Conservation (phyloP, 2,329 filamentous ascomycete species). For the Fonsecaea nubica region DNA sequence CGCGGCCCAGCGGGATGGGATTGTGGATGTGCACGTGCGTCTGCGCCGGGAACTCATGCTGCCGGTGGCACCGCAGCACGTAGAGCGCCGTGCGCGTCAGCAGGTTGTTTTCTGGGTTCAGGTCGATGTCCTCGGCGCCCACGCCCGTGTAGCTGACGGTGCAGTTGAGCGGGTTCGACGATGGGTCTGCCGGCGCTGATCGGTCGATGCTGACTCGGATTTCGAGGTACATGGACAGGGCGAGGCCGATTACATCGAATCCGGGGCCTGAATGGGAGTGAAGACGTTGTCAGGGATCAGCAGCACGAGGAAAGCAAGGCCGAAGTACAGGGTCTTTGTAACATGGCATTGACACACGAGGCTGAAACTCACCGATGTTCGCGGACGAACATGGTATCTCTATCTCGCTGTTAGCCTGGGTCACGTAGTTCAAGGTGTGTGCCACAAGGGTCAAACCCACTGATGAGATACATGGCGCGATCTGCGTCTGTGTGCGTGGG, state of each 20-base stretch:
- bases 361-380: constrained; percentile 72
- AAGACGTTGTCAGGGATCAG: neutral
- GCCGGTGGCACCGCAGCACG: constrained; percentile 88
- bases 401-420: constrained; percentile 14
- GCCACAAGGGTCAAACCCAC: constrained; percentile 22
- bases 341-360: neutral
- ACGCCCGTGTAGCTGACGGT: constrained; percentile 87
- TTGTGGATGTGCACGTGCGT: constrained; percentile 96
- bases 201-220: constrained; percentile 76
- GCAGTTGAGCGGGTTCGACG: constrained; percentile 68
- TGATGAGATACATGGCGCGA: constrained; percentile 36
- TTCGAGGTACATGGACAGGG: constrained; percentile 92
- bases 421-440: neutral
- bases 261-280: constrained; percentile 65
- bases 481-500: neutral
- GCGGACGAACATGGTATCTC: constrained; percentile 82
- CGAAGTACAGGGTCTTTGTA: neutral
- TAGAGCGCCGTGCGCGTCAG: constrained; percentile 94
- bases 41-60: constrained; percentile 80
- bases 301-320: neutral
- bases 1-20: constrained; percentile 89
- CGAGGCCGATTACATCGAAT: constrained; percentile 95
- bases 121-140: constrained; percentile 73
- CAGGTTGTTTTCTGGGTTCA: constrained; percentile 86
- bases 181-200: constrained; percentile 26